phyloP scores from a whole-genome alignment of 2,329 filamentous ascomycete species.

The Aspergillus sp. region DNA sequence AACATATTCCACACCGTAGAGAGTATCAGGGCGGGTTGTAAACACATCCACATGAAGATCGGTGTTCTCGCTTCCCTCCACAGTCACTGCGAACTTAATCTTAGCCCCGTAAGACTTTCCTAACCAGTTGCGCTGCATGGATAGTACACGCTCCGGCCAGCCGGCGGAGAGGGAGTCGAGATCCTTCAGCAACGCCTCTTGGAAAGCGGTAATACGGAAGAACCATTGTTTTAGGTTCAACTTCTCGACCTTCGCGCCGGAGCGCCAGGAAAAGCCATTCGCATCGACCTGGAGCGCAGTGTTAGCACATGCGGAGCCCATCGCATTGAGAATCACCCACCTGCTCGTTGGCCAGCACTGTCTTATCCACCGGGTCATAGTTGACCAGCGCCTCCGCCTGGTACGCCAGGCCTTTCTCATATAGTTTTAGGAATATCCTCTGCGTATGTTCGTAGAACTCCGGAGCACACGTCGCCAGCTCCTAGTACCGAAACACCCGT shows the following conservation, averaged over 20 bases:
- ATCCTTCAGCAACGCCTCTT: slow-evolving; percentile 68
- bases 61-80: slow-evolving; percentile 22
- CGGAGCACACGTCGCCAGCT: slow-evolving; percentile 80
- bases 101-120: slow-evolving; percentile 72
- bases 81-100: slow-evolving; percentile 65
- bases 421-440: slow-evolving; percentile 74
- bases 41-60: slow-evolving; percentile 64
- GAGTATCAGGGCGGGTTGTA: slow-evolving; percentile 79
- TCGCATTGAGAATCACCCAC: slow-evolving; percentile 16
- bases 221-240: slow-evolving; percentile 84
- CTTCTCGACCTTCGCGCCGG: slow-evolving; percentile 80
- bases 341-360: slow-evolving; percentile 88
- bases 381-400: slow-evolving; percentile 82
- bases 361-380: slow-evolving; percentile 85
- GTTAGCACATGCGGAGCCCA: background rate
- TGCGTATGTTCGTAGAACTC: slow-evolving; percentile 89
- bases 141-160: slow-evolving; percentile 80
- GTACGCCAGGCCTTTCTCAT: slow-evolving; percentile 73
- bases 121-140: slow-evolving; percentile 87
- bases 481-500: slow-evolving; percentile 48
- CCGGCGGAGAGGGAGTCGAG: slow-evolving; percentile 63
- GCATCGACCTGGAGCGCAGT: slow-evolving; percentile 60
- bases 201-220: slow-evolving; percentile 76
- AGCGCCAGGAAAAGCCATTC: slow-evolving; percentile 81
- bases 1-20: slow-evolving; percentile 84